Conservation (phyloP, 306 rosid species). For the Cyamopsis tetragonoloba region DNA sequence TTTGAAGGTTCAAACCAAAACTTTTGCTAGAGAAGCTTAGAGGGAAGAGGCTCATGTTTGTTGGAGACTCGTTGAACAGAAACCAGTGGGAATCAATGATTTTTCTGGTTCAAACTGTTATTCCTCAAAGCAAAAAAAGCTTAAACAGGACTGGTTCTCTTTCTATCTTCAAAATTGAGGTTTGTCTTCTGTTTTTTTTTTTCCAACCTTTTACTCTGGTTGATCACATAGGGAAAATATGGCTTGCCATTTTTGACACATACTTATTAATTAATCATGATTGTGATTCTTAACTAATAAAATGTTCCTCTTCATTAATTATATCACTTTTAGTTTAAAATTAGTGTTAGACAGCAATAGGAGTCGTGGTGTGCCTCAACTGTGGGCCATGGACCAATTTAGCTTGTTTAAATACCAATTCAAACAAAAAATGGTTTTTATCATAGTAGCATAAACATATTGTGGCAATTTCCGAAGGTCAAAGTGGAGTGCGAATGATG, state of each 20-base stretch:
- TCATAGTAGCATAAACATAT: no score
- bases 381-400: conserved; percentile 4
- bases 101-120: conserved; percentile 72
- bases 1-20: conserved; percentile 71
- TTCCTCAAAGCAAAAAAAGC: conserved; percentile 64
- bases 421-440: no score
- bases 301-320: not conserved
- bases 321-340: not conserved
- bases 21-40: conserved; percentile 79
- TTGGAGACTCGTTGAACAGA: conserved; percentile 91
- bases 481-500: no score
- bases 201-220: not conserved
- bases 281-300: not conserved
- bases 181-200: conserved; percentile 12
- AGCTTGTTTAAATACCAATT: not conserved
- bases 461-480: no score
- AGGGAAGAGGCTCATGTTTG: conserved; percentile 96
- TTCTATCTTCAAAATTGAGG: conserved; percentile 70
- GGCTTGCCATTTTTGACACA: not conserved
- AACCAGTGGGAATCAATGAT: conserved; percentile 99
- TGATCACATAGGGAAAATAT: not conserved
- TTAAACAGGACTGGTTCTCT: conserved; percentile 71
- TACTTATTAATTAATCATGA: conserved; percentile 6
- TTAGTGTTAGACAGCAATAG: not conserved
- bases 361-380: not conserved